Percentiles rank a stretch among this genome's conserved stretches.
These are phyloP conservation scores for Rhytidiadelphus loreus DNA, from an alignment of 225 moss, liverwort and hornwort species.

Conservation along the genomic window DNA sequence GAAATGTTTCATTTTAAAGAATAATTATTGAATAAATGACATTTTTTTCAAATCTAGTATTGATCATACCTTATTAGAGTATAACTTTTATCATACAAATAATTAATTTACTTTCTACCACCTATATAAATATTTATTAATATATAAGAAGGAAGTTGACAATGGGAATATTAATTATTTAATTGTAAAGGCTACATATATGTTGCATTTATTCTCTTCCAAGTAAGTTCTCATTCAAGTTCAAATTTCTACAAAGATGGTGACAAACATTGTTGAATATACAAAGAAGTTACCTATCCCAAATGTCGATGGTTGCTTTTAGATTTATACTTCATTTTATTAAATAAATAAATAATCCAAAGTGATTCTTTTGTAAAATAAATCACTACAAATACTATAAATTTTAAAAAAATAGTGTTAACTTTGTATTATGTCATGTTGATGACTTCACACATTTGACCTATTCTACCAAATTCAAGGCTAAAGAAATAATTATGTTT, in stretches of 20 bases:
- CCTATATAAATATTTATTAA: too few species aligned
- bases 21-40: neutral
- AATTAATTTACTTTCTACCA: neutral
- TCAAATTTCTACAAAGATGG: neutral
- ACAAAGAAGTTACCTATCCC: neutral
- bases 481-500: neutral
- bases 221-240: neutral
- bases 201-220: neutral
- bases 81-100: too few species aligned
- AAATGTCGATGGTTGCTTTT: neutral
- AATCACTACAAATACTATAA: neutral
- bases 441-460: neutral
- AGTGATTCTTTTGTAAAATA: neutral
- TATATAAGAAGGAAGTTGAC: neutral
- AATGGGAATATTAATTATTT: neutral
- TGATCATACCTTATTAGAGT: neutral
- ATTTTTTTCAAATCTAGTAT: neutral
- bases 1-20: neutral
- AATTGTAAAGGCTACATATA: neutral
- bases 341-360: neutral
- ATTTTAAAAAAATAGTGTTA: accelerated
- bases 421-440: neutral
- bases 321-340: neutral
- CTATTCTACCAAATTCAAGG: neutral
- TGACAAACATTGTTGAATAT: accelerated